Conservation (phyloP, 371 early-diverging fungal genomes). For the Lichtheimia corymbifera region DNA sequence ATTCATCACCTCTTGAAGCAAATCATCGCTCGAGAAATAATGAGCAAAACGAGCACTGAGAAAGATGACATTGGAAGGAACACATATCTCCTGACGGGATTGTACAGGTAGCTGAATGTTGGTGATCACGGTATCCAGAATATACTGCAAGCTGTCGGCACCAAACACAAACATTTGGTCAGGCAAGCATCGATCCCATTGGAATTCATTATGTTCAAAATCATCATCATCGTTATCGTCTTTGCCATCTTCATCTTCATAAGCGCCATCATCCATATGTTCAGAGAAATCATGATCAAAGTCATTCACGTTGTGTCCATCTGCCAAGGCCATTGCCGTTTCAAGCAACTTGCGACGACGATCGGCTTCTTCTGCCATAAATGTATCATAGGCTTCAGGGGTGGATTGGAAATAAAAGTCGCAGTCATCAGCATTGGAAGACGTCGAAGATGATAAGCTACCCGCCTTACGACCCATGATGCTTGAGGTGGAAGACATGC, state of each 20-base stretch:
- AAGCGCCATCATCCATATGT: slow-evolving; percentile 16
- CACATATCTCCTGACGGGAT: slow-evolving; percentile 59
- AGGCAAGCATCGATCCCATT: slow-evolving; percentile 76
- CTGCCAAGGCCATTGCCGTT: slow-evolving; percentile 32
- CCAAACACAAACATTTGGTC: slow-evolving; percentile 94
- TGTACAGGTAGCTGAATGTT: slow-evolving; percentile 58
- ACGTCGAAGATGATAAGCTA: slow-evolving; percentile 27
- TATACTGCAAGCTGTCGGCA: slow-evolving; percentile 62
- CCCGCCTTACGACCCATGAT: slow-evolving; percentile 28
- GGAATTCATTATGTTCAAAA: slow-evolving; percentile 55
- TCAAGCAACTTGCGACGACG: slow-evolving; percentile 45
- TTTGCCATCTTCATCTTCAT: slow-evolving; percentile 14
- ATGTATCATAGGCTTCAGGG: slow-evolving; percentile 42
- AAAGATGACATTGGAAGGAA: slow-evolving; percentile 86
- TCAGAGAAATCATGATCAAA: slow-evolving; percentile 17
- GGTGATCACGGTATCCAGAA: slow-evolving; percentile 71
- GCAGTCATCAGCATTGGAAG: slow-evolving; percentile 35
- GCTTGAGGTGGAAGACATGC: slow-evolving; percentile 56
- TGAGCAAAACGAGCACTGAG: slow-evolving; percentile 86
- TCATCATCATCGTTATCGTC: slow-evolving; percentile 24
- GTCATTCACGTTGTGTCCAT: slow-evolving; percentile 11
- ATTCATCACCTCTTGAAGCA: slow-evolving; percentile 69
- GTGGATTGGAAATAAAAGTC: slow-evolving; percentile 56
- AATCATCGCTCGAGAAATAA: slow-evolving; percentile 71
- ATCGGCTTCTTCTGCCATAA: slow-evolving; percentile 55